Conservation (phyloP, 164 flowering plant genomes). For the Houttuynia cordata region DNA sequence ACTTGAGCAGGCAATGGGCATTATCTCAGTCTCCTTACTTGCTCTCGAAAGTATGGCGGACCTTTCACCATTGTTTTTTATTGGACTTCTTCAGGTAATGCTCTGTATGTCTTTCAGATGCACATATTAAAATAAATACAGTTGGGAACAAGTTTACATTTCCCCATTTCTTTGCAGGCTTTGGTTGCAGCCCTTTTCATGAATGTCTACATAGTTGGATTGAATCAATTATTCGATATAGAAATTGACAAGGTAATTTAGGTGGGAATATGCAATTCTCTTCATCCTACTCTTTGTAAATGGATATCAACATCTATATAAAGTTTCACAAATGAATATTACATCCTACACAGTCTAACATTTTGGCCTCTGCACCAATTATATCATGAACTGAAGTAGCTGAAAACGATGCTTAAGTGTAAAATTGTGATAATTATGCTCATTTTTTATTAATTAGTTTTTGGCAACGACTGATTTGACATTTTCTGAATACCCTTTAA, state of each 20-base stretch:
- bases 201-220: slow-evolving; percentile 91
- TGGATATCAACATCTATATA: neutral
- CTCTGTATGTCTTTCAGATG: slow-evolving; percentile 1
- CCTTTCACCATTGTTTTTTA: slow-evolving; percentile 61
- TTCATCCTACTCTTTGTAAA: neutral
- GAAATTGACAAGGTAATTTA: slow-evolving; percentile 88
- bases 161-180: slow-evolving; percentile 47
- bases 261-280: too few relatives aligned
- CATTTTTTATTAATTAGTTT: too few relatives aligned
- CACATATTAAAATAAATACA: neutral
- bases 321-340: neutral
- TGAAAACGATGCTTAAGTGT: too few relatives aligned
- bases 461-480: too few relatives aligned
- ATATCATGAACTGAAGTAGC: neutral
- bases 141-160: neutral
- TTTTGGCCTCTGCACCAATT: neutral
- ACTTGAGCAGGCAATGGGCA: slow-evolving; percentile 70
- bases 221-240: slow-evolving; percentile 80
- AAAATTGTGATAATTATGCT: too few relatives aligned
- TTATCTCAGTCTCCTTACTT: slow-evolving; percentile 85
- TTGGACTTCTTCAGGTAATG: slow-evolving; percentile 64
- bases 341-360: neutral
- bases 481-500: too few relatives aligned
- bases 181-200: slow-evolving; percentile 77
- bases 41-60: slow-evolving; percentile 73